Evolutionary conservation across 768 basidiomycete species (phyloP).

Genomic region (Boletus subparvulus): DNA sequence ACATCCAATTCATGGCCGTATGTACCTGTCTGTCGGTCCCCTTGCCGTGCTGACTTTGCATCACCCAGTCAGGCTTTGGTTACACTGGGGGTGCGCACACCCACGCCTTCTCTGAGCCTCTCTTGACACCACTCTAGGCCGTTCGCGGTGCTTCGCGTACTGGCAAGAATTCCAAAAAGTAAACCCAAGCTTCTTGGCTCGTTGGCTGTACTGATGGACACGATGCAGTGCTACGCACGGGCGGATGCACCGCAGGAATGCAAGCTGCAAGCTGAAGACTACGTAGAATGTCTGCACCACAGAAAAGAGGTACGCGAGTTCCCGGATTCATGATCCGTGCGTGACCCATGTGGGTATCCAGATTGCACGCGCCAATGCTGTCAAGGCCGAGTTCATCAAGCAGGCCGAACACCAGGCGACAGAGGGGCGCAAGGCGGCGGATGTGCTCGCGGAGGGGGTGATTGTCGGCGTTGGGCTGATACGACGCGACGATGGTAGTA

Average conservation of each 20-base stretch:
- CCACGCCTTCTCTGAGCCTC: neutral
- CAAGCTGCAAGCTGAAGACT: conserved; percentile 72
- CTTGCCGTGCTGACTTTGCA: conserved; percentile 11
- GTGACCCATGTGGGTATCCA: conserved; percentile 23
- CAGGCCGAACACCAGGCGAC: conserved; percentile 63
- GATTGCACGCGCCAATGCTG: conserved; percentile 64
- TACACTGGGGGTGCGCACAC: conserved; percentile 55
- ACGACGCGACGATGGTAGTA: conserved; percentile 37
- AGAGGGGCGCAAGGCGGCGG: conserved; percentile 70
- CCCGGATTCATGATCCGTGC: neutral
- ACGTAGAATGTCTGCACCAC: conserved; percentile 88
- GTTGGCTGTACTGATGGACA: conserved; percentile 7
- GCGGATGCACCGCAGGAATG: conserved; percentile 77
- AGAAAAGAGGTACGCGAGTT: conserved; percentile 73
- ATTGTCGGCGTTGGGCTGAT: conserved; percentile 78
- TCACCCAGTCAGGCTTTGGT: conserved; percentile 59
- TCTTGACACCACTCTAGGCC: conserved; percentile 46
- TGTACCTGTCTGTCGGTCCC: conserved; percentile 5
- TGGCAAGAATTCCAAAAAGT: conserved; percentile 91
- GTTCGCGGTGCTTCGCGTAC: conserved; percentile 83
- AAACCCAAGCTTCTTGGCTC: neutral
- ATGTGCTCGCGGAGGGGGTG: conserved; percentile 69
- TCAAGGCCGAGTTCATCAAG: conserved; percentile 71
- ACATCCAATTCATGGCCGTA: conserved; percentile 39
- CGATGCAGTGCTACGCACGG: conserved; percentile 74